Base-by-base conservation (phyloP, 306 rosid species). In the Corylus avellana region DNA sequence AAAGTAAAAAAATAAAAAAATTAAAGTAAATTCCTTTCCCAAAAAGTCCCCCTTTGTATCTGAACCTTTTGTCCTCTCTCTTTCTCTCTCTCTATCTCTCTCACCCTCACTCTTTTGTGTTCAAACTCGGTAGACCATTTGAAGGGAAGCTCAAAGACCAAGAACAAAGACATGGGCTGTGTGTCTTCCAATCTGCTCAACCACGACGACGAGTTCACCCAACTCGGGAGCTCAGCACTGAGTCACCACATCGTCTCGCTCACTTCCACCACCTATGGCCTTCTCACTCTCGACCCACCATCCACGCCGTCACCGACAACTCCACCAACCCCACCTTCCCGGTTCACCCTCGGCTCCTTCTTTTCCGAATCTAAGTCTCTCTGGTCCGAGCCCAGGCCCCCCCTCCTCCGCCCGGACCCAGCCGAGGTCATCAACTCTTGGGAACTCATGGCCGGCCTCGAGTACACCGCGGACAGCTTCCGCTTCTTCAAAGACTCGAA, bases 361-460 rank as follows among this genome's bases (percentile, higher is more conserved):
- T 78, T 82, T 1, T 76, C 83, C 6, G 91, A 86, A 13, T 85
- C 87, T 50, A 79, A 75, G 62, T 61, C 86, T 3, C 78, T 81
- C 46, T 83, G 75, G 89, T 79, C 86, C 54, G 86, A 84, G 27
- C 85, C 87, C 9, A 87, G 81, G 49, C 81, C 92, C 6, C 83
- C 79, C 58, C 75, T 76, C 4, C 85, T 61, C 51, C 80, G 82
- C 4, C 73, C 82, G 46, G 86, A 79, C 46, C 91, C 86, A 8
- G 14, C 91, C 0, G 97, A 94, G 46, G 90, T 94, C 73, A 94
- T 94, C 9, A 94, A 92, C 89, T 92, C 97, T 0, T 94, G 98
- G 98, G 98, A 94, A 62, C 98, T 92, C 86, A 94, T 92, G 98
- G 94, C 90, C 3, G 98, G 97, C 29, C 97, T 92, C 7, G 98